Evolutionary conservation across 2,329 filamentous ascomycete genomes (phyloP), one percentile per base, ranked within the genome.

Genomic region (Trichophaea hybrida): DNA sequence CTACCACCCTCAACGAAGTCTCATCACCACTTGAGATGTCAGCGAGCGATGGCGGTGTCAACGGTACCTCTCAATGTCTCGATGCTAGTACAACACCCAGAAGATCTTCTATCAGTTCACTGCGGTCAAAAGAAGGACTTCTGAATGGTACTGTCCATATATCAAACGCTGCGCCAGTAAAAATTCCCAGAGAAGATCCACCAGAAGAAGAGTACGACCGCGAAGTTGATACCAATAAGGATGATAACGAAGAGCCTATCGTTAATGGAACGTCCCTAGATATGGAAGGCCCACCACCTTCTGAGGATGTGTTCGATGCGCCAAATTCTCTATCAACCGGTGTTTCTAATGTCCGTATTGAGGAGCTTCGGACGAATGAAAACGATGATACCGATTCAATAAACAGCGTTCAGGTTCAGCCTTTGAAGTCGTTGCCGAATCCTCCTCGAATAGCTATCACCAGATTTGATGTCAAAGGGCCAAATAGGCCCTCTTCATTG

Each of bases 321-420:
- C 50, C 52, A 33, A 54, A 57, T 15, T 59, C 61, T 7, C 55
- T 50, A 3, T 32, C 61, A 7, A 62, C 59, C 6, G 59, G 63
- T 24, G 61, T 65, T 44, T 58, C 63, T 31, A 64, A 58, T 33
- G 54, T 65, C 17, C 59, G 61, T 40, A 64, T 65, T 55, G 63
- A 64, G 48, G 63, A 64, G 24, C 52, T 65, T 35, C 61, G 43
- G 34, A 51, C 59, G 15, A 57, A 60, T 34, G 54, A 51, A 12
- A 57, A 58, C 51, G 61, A 64, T 13, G 63, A 65, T 31, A 31
- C 59, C 6, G 61, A 61, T 12, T 65, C 61, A 17, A 55, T 65
- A 17, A 48, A 57, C 24, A 62, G 49, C 33, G 43, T 64, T 13
- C 37, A 46, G 33, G 46, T 59, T 34, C 52, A 43, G 2, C 48